Evolutionary conservation across 768 basidiomycete species (phyloP).

Genomic region (Mycena alexandri): DNA sequence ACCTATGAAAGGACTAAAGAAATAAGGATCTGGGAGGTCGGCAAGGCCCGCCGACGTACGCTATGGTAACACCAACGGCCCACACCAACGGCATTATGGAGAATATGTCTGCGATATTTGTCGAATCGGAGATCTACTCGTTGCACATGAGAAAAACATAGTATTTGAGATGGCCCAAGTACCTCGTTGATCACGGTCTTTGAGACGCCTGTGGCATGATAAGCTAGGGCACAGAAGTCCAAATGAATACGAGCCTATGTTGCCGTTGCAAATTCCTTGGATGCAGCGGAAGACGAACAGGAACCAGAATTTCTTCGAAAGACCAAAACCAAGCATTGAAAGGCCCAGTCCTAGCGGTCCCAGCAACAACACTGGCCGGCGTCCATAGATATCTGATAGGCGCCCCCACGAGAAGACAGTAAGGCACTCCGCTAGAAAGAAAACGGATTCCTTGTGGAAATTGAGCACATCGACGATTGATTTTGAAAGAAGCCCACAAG

Average conservation of each 20-base stretch:
- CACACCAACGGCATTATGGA: constrained; percentile 47
- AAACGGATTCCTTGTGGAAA: constrained; percentile 43
- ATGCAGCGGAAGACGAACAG: constrained; percentile 45
- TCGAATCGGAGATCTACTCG: constrained; percentile 47
- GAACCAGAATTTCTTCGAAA: constrained; percentile 47
- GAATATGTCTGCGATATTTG: constrained; percentile 50
- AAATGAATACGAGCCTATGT: constrained; percentile 44
- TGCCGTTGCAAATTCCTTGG: constrained; percentile 55
- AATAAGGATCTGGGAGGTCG: neutral
- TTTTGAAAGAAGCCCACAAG: constrained; percentile 43
- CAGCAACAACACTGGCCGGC: constrained; percentile 39
- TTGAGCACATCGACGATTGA: too few species aligned
- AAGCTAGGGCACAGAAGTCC: too few species aligned
- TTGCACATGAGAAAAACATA: neutral
- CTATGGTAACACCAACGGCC: constrained; percentile 42
- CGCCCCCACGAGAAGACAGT: constrained; percentile 43
- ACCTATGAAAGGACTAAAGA: constrained; percentile 29
- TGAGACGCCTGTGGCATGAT: constrained; percentile 49
- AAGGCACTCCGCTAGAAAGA: constrained; percentile 43
- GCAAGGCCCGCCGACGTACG: constrained; percentile 21
- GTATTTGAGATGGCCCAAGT: neutral
- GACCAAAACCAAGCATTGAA: constrained; percentile 51
- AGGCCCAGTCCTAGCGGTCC: constrained; percentile 48
- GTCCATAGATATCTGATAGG: constrained; percentile 42
- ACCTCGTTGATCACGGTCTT: constrained; percentile 63